phyloP scores from a whole-genome alignment of 768 basidiomycete species.

The Leccinum rimulosum region DNA sequence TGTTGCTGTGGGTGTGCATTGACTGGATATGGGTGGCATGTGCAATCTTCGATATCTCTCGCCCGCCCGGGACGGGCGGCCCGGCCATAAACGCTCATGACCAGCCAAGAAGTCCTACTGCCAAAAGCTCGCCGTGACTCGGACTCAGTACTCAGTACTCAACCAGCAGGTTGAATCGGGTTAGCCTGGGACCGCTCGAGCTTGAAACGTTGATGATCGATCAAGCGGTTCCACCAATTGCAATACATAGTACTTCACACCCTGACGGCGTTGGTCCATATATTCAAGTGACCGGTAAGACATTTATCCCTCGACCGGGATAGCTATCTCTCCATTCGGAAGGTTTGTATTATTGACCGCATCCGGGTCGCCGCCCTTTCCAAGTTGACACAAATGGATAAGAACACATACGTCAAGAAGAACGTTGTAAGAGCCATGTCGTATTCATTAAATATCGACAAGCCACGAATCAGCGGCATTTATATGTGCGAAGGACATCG shows the following conservation, averaged over 20 bases:
- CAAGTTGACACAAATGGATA: slow-evolving; percentile 6
- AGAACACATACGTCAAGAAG: slow-evolving; percentile 18
- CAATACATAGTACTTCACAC: neutral
- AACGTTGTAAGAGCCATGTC: neutral
- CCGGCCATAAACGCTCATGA: slow-evolving; percentile 4
- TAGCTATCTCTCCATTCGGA: slow-evolving; percentile 8
- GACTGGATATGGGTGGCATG: neutral
- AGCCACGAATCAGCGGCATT: neutral
- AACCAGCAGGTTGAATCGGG: neutral
- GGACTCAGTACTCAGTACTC: neutral
- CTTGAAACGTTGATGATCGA: neutral
- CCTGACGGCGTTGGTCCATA: neutral
- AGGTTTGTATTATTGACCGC: slow-evolving; percentile 1
- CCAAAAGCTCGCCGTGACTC: neutral
- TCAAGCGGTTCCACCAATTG: neutral
- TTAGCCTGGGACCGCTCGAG: neutral
- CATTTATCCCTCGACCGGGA: neutral
- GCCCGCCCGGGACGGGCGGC: slow-evolving; percentile 8
- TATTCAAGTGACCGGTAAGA: neutral
- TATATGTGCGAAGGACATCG: slow-evolving; percentile 2
- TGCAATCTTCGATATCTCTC: slow-evolving; percentile 2
- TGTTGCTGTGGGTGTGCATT: neutral
- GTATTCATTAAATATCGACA: neutral
- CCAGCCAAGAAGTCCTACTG: neutral
- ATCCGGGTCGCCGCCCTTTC: slow-evolving; percentile 7